These are phyloP conservation scores for Voacanga thouarsii DNA, from an alignment of 257 asterid species.

Conservation along the genomic window DNA sequence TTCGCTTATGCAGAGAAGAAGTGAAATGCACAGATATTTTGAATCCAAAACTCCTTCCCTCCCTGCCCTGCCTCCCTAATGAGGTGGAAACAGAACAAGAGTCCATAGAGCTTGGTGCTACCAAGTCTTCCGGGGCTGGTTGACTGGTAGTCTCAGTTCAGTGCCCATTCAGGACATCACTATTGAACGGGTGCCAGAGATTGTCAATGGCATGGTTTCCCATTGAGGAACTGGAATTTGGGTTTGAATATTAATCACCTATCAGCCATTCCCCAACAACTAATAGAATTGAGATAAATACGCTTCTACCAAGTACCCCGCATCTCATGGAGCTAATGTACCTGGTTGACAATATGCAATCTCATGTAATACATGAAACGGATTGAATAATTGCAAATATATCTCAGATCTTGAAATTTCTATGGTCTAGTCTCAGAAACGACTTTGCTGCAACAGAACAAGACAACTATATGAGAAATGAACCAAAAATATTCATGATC, in stretches of 20 bases:
- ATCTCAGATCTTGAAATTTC: neutral
- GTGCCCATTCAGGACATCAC: neutral
- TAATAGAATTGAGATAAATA: neutral
- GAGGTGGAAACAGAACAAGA: no score
- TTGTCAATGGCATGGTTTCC: neutral
- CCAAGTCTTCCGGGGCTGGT: no score
- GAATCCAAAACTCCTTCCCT: no score
- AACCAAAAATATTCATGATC: neutral
- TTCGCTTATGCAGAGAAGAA: no score
- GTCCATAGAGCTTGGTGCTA: no score
- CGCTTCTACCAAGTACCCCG: neutral
- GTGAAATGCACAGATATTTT: no score
- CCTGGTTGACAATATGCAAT: neutral
- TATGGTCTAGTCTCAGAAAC: neutral
- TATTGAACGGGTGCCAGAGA: neutral
- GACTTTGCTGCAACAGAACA: neutral
- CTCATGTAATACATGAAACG: neutral
- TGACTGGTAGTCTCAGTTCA: no score
- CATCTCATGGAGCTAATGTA: neutral
- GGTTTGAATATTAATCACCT: neutral
- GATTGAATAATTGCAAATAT: neutral
- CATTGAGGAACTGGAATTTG: neutral
- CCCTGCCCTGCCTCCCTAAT: no score
- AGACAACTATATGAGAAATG: neutral
- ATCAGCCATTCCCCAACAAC: neutral